Conservation (phyloP, 352 stramenopile genomes). For the Phytopythium vexans region DNA sequence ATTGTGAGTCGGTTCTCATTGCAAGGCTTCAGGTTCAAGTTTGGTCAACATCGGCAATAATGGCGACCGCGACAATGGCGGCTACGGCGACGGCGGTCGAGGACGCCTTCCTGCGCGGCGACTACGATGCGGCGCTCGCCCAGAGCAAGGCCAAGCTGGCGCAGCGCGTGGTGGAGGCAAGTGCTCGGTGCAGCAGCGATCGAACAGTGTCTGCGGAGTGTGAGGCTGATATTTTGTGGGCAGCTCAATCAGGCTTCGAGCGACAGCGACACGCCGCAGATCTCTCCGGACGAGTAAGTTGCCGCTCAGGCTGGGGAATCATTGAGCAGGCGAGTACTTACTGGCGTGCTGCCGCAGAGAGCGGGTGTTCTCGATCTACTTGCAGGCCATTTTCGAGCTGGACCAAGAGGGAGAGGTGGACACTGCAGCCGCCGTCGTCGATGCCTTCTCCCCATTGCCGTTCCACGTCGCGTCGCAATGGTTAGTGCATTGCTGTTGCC, state of each 20-base stretch:
- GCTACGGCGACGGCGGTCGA: constrained; percentile 33
- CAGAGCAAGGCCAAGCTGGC: constrained; percentile 44
- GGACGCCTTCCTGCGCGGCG: constrained; percentile 52
- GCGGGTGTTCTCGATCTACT: constrained; percentile 58
- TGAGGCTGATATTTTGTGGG: neutral
- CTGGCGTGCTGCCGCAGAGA: constrained; percentile 25
- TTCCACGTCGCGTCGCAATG: constrained; percentile 41
- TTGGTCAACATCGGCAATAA: neutral
- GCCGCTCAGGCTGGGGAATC: neutral
- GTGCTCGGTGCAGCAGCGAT: neutral
- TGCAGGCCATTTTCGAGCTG: constrained; percentile 65
- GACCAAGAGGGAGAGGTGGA: constrained; percentile 53
- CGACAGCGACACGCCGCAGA: no score
- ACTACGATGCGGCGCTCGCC: constrained; percentile 49
- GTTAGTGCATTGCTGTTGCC: constrained; percentile 9
- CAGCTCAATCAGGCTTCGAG: no score
- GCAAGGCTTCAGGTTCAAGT: constrained; percentile 7
- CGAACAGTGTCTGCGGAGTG: neutral
- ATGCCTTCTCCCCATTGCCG: constrained; percentile 39
- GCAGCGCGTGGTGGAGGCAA: constrained; percentile 26
- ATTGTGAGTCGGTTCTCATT: no score
- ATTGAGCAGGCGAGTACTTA: neutral
- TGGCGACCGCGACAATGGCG: neutral
- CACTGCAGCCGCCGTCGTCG: constrained; percentile 31
- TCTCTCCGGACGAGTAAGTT: constrained; percentile 23